These are phyloP conservation scores for Erodium texanum DNA, from an alignment of 441 rosid genomes.

Conservation along the genomic window DNA sequence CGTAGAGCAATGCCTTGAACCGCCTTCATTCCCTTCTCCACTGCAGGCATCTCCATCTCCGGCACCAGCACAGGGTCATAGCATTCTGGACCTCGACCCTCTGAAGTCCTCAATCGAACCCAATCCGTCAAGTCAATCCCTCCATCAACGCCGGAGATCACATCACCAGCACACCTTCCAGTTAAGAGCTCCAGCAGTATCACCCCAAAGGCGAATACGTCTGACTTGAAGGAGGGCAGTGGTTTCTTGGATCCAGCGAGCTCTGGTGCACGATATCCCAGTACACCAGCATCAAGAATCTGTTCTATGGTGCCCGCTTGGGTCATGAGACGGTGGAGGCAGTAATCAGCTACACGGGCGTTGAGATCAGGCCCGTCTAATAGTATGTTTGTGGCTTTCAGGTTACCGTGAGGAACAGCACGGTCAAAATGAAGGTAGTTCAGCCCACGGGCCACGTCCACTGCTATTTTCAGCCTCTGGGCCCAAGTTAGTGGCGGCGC, in stretches of 20 bases:
- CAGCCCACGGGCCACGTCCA: constrained; percentile 92
- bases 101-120: constrained; percentile 63
- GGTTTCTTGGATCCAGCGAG: constrained; percentile 87
- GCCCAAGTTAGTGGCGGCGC: constrained; percentile 71
- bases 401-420: constrained; percentile 89
- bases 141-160: constrained; percentile 68
- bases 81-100: constrained; percentile 62
- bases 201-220: constrained; percentile 91
- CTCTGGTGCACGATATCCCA: constrained; percentile 96
- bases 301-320: constrained; percentile 92
- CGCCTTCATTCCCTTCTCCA: constrained; percentile 86
- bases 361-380: constrained; percentile 83
- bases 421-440: constrained; percentile 97
- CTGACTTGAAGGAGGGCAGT: constrained; percentile 83
- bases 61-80: constrained; percentile 50
- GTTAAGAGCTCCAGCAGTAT: constrained; percentile 69
- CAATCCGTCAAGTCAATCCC: constrained; percentile 84
- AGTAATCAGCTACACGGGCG: constrained; percentile 88
- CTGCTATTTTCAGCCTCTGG: constrained; percentile 85
- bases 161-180: constrained; percentile 92
- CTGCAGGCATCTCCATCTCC: constrained; percentile 45
- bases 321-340: constrained; percentile 93
- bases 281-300: constrained; percentile 82
- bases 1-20: constrained; percentile 74
- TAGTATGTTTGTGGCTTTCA: constrained; percentile 75